These are phyloP conservation scores for Amanita phalloides DNA, from an alignment of 768 basidiomycete species.

Conservation along the genomic window DNA sequence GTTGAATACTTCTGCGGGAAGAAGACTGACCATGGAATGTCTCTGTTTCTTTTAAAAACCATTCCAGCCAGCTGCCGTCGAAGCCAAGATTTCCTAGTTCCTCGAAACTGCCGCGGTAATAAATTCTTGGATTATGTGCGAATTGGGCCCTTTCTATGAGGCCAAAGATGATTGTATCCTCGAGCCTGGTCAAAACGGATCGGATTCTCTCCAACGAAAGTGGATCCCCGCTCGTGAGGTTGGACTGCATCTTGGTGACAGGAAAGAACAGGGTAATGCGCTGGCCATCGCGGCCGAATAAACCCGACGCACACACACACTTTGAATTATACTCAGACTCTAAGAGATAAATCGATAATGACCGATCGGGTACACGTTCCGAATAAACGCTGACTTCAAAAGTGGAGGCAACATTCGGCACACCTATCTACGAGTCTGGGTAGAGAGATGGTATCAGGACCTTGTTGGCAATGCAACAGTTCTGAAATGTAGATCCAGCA, in stretches of 20 bases:
- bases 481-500: not conserved
- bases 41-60: slow-evolving; percentile 96
- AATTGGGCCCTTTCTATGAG: slow-evolving; percentile 98
- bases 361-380: too few species aligned
- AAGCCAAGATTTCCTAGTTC: slow-evolving; percentile 70
- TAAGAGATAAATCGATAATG: too few species aligned
- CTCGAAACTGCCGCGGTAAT: slow-evolving; percentile 67
- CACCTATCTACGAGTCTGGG: too few species aligned
- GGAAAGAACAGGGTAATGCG: not conserved
- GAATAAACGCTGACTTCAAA: too few species aligned
- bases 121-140: slow-evolving; percentile 86
- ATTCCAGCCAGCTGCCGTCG: slow-evolving; percentile 87
- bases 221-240: slow-evolving; percentile 74
- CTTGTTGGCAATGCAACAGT: not conserved
- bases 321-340: too few species aligned
- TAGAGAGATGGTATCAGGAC: too few species aligned
- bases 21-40: slow-evolving; percentile 80
- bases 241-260: slow-evolving; percentile 41
- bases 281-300: slow-evolving; percentile 8
- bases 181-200: slow-evolving; percentile 76
- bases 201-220: slow-evolving; percentile 85
- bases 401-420: too few species aligned
- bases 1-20: not conserved
- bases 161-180: slow-evolving; percentile 98
- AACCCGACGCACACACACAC: slow-evolving; percentile 8